These are phyloP conservation scores for Exophiala sideris DNA, from an alignment of 2,329 filamentous ascomycete species.

Conservation along the genomic window DNA sequence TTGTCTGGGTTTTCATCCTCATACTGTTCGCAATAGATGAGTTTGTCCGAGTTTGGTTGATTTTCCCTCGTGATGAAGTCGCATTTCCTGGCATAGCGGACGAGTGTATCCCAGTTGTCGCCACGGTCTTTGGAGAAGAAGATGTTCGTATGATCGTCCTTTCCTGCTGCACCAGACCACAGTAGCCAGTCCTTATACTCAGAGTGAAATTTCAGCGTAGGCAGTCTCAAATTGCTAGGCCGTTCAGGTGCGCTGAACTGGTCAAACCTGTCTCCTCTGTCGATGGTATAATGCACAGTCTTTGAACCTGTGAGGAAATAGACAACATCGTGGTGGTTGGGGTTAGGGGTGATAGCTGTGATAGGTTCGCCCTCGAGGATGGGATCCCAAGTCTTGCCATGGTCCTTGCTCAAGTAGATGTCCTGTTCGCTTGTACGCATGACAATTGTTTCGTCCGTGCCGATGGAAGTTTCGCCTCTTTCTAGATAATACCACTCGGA, in stretches of 20 bases:
- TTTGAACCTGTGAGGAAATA: slow-evolving; percentile 75
- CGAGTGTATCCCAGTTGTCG: slow-evolving; percentile 69
- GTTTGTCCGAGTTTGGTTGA: slow-evolving; percentile 44
- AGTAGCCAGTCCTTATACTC: slow-evolving; percentile 85
- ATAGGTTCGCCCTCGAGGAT: slow-evolving; percentile 69
- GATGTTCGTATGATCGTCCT: slow-evolving; percentile 68
- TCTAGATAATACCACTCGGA: slow-evolving; percentile 72
- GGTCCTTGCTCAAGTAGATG: slow-evolving; percentile 74
- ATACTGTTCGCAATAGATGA: slow-evolving; percentile 64
- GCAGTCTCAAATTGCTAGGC: slow-evolving; percentile 47
- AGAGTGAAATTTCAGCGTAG: slow-evolving; percentile 76
- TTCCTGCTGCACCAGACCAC: slow-evolving; percentile 69
- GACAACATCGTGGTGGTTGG: slow-evolving; percentile 76
- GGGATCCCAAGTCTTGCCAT: slow-evolving; percentile 80
- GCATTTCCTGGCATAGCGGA: slow-evolving; percentile 74
- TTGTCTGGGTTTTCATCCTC: slow-evolving; percentile 61
- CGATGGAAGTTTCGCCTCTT: slow-evolving; percentile 61
- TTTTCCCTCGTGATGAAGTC: slow-evolving; percentile 73
- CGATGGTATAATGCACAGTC: slow-evolving; percentile 73
- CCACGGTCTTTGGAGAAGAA: slow-evolving; percentile 78
- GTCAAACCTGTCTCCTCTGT: slow-evolving; percentile 72
- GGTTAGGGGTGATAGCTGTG: slow-evolving; percentile 69
- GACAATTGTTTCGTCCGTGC: slow-evolving; percentile 69
- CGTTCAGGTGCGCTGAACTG: slow-evolving; percentile 67
- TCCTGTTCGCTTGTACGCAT: slow-evolving; percentile 58